Base-by-base conservation (phyloP, 2,329 filamentous ascomycete genomes). In the Neofusicoccum parvum region DNA sequence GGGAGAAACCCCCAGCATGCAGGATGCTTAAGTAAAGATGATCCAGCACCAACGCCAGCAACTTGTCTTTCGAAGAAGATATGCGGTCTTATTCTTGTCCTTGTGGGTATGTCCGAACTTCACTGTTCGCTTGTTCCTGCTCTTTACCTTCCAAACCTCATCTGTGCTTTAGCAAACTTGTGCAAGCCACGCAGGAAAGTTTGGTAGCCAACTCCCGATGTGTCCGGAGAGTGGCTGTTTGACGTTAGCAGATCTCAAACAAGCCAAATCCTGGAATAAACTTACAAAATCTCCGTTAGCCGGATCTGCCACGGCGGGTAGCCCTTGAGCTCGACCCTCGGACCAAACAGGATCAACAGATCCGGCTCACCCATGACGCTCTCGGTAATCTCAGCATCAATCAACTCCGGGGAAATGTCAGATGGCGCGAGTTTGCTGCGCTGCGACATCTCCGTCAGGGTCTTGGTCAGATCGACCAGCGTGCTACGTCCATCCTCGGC, bases 301-400 rank as follows among this genome's bases (percentile, higher is more conserved):
- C 95, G 87, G 68, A 98, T 86, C 79, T 97, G 95, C 95, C 95
- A 99, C 0, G 95, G 95, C 10, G 95, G 95, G 76, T 98, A 99
- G 10, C 95, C 93, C 63, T 92, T 89, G 50, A 99, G 80, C 75
- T 93, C 89, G 63, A 98, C 88, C 58, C 88, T 87, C 3, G 94
- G 92, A 1, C 90, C 88, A 76, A 99, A 99, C 9, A 97, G 81
- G 64, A 99, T 86, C 66, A 99, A 81, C 14, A 99, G 82, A 75
- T 98, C 94, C 2, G 95, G 95, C 79, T 99, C 94, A 10, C 87
- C 85, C 85, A 96, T 95, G 67, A 96, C 88, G 60, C 85, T 86
- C 66, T 88, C 87, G 50, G 79, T 90, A 59, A 99, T 85, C 79
- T 99, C 95, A 4, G 92, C 91, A 73, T 98, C 93, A 62, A 99